Evolutionary conservation across 805 yeast species (phyloP).

Genomic region (Limtongozyma cylindracea): DNA sequence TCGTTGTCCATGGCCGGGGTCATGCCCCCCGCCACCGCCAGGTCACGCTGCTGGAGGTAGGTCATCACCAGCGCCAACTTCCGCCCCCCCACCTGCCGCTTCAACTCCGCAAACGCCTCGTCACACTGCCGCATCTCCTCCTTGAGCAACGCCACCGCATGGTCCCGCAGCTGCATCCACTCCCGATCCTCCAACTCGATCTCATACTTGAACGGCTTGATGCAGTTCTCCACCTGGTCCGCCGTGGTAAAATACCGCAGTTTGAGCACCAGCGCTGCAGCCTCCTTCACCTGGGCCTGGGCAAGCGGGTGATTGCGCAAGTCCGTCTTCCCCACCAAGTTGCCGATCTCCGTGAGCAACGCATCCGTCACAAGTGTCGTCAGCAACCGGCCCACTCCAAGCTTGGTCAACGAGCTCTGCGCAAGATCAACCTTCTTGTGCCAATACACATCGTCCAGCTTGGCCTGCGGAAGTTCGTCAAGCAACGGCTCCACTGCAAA

Average conservation of each 20-base stretch:
- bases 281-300: conserved; percentile 54
- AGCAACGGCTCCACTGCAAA: conserved; percentile 18
- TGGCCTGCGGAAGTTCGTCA: conserved; percentile 26
- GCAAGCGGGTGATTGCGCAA: conserved; percentile 75
- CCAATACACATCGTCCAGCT: conserved; percentile 39
- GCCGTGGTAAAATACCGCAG: conserved; percentile 75
- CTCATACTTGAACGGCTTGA: conserved; percentile 93
- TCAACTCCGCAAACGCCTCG: conserved; percentile 28
- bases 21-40: conserved; percentile 3
- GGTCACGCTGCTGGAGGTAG: conserved; percentile 28
- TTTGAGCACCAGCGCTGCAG: conserved; percentile 58
- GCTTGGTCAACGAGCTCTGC: conserved; percentile 63
- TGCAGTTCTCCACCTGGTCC: conserved; percentile 95
- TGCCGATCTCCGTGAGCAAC: conserved; percentile 50
- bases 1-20: conserved; percentile 22
- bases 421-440: conserved; percentile 65
- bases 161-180: conserved; percentile 67
- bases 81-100: conserved; percentile 55
- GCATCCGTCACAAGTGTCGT: conserved; percentile 68
- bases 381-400: conserved; percentile 82
- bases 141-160: conserved; percentile 41
- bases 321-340: conserved; percentile 48
- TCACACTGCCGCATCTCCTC: conserved; percentile 78
- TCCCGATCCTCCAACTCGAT: conserved; percentile 91
- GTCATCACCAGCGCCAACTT: conserved; percentile 67